phyloP scores from a whole-genome alignment of 257 asterid genomes.

The Eustoma russellianum region DNA sequence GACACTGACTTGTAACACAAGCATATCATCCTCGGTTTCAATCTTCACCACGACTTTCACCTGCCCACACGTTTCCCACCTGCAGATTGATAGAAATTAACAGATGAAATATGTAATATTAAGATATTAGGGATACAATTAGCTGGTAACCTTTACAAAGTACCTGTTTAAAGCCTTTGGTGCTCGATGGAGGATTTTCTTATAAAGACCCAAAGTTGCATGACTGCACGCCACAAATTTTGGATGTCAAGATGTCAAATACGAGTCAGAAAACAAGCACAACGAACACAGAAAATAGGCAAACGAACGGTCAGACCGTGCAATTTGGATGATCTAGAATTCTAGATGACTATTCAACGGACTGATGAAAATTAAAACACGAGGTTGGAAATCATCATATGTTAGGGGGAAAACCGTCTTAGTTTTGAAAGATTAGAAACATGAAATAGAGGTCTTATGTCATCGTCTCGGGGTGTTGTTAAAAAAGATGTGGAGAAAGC shows the following conservation, averaged over 20 bases:
- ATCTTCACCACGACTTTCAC: constrained; percentile 93
- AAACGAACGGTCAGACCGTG: no score
- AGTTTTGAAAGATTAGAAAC: no score
- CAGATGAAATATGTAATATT: neutral
- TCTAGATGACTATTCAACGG: no score
- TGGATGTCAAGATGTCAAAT: constrained; percentile 11
- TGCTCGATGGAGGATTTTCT: constrained; percentile 68
- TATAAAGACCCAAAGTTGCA: constrained; percentile 91
- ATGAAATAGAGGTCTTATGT: neutral
- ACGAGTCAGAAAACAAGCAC: neutral
- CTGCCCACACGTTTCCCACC: constrained; percentile 99
- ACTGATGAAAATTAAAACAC: no score
- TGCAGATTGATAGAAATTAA: constrained; percentile 21
- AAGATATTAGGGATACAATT: neutral
- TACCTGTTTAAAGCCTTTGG: constrained; percentile 85
- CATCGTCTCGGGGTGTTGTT: neutral
- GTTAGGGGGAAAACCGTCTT: no score
- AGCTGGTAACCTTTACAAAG: constrained; percentile 1
- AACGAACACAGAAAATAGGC: neutral
- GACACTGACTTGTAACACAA: constrained; percentile 64
- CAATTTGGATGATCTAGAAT: no score
- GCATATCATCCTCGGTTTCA: constrained; percentile 83
- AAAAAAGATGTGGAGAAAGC: neutral
- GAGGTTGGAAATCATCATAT: no score
- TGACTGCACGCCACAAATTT: constrained; percentile 41